These are phyloP conservation scores for Papiliotrema fonsecae DNA, from an alignment of 1,284 basidiomycete species.

Conservation along the genomic window DNA sequence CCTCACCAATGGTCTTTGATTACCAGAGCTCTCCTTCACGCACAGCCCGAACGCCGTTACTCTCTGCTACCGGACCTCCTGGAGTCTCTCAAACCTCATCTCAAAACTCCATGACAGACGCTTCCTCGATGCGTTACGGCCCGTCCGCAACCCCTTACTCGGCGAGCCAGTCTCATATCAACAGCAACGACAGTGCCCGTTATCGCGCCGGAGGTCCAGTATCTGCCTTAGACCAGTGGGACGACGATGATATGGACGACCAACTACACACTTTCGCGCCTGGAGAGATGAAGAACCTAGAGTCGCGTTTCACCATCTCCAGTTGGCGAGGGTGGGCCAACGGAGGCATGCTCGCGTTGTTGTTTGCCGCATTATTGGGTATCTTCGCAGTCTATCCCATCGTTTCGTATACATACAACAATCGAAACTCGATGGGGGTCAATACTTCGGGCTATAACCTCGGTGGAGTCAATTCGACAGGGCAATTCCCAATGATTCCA, in stretches of 20 bases:
- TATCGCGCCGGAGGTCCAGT: background rate
- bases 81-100: background rate
- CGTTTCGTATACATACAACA: slow-evolving; percentile 52
- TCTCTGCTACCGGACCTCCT: background rate
- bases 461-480: slow-evolving; percentile 63
- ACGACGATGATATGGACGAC: slow-evolving; percentile 51
- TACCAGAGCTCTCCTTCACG: background rate
- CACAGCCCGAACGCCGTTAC: background rate
- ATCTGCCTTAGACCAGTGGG: background rate
- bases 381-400: slow-evolving; percentile 67
- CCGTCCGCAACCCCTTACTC: background rate
- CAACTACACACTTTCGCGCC: slow-evolving; percentile 55
- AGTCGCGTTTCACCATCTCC: slow-evolving; percentile 47
- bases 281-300: slow-evolving; percentile 24
- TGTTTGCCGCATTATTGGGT: slow-evolving; percentile 50
- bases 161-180: background rate
- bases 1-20: background rate
- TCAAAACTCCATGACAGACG: background rate
- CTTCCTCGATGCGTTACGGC: background rate
- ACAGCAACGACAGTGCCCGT: background rate
- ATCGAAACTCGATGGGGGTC: slow-evolving; percentile 14
- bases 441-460: slow-evolving; percentile 57
- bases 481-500: slow-evolving; percentile 49
- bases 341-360: slow-evolving; percentile 52
- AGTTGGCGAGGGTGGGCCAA: slow-evolving; percentile 50